Evolutionary conservation across 1,139 yeast species (phyloP), one percentile per base, ranked within the genome.

Genomic region (Nakaseomyces delphensis): DNA sequence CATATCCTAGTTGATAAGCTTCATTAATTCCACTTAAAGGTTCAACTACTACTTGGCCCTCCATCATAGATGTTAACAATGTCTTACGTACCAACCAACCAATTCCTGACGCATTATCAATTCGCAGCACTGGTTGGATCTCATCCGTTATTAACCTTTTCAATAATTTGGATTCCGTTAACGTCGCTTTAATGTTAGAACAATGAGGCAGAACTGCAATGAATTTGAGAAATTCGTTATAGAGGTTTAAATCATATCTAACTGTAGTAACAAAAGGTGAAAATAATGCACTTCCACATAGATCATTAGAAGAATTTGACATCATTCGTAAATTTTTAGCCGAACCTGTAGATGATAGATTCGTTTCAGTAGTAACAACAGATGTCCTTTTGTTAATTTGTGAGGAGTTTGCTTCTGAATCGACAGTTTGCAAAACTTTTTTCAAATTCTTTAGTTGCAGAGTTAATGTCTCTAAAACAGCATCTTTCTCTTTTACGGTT

Each of bases 11-110:
- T 41, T 51, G 53, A 29, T 43, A 52, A 3, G 49, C 74, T 59
- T 86, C 95, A 54, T 85, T 86, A 29, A 83, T 73, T 0, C 91
- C 94, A 43, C 87, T 79, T 11, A 89, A 74, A 1, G 98, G 97
- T 62, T 87, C 96, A 33, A 91, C 79, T 11, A 79, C 72, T 6
- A 85, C 87, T 38, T 82, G 73, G 4, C 95, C 95, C 42, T 87
- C 96, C 33, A 83, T 71, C 49, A 89, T 71, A 28, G 80, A 73
- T 42, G 70, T 65, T 73, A 87, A 69, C 48, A 85, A 72, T 36
- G 77, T 70, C 52, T 79, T 70, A 48, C 75, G 69, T 32, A 70
- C 72, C 41, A 77, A 65, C 77, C 80, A 77, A 28, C 79, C 70
- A 43, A 79, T 60, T 9, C 79, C 79, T 2, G 81, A 77, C 0